Evolutionary conservation across 176 grass and related monocot genomes (phyloP).

Genomic region (Phyllostachys edulis): DNA sequence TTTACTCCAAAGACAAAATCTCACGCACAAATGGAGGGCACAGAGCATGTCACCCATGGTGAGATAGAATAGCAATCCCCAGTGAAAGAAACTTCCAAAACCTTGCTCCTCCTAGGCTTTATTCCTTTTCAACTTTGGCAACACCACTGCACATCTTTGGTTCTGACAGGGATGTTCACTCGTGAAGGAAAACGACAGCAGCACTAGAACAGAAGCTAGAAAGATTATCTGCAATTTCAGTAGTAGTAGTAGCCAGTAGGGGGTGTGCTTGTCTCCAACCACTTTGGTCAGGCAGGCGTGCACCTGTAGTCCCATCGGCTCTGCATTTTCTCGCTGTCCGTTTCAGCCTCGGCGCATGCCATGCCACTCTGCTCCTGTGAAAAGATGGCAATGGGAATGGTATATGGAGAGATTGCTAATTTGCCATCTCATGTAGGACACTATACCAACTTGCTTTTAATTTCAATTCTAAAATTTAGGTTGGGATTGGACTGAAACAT

Average conservation of each 20-base stretch:
- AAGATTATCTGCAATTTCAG: background rate
- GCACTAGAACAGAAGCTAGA: constrained; percentile 10
- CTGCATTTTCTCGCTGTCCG: background rate
- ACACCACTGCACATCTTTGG: background rate
- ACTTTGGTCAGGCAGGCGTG: constrained; percentile 19
- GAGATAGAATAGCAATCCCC: background rate
- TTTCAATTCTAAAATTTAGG: background rate
- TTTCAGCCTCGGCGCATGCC: background rate
- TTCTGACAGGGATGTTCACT: constrained; percentile 7
- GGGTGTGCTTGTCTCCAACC: background rate
- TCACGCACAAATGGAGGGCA: no score
- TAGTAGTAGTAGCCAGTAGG: background rate
- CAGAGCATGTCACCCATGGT: no score
- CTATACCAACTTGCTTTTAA: background rate
- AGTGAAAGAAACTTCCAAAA: background rate
- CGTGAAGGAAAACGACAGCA: constrained; percentile 35
- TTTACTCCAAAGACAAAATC: no score
- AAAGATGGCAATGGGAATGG: background rate
- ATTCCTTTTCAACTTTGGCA: background rate
- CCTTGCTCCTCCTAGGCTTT: no score
- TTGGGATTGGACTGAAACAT: background rate
- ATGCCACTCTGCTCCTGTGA: background rate
- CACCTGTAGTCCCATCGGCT: constrained; percentile 13
- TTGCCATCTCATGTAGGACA: background rate
- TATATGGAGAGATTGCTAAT: background rate